Percentiles rank a stretch among this genome's conserved stretches.
phyloP scores from a whole-genome alignment of 202 grass and related monocot genomes.

The Digitaria exilis region DNA sequence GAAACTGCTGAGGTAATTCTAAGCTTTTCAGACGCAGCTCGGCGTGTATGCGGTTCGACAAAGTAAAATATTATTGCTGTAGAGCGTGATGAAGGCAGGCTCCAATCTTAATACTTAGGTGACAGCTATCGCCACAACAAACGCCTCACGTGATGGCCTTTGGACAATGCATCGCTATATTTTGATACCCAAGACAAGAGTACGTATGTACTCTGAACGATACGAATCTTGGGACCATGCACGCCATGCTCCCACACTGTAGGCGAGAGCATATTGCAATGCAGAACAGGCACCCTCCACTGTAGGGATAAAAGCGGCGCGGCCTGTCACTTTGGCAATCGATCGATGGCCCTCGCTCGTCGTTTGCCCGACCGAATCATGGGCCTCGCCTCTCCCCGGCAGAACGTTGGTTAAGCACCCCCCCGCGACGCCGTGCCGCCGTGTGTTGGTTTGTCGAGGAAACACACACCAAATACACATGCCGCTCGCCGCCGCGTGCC shows the following conservation, averaged over 20 bases:
- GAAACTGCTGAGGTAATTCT: background rate
- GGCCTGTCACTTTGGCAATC: slow-evolving; percentile 8
- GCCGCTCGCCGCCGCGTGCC: background rate
- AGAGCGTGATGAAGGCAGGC: background rate
- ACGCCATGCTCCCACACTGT: background rate
- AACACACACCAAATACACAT: background rate
- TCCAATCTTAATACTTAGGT: too few species aligned
- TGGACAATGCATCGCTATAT: background rate
- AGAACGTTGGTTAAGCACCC: slow-evolving; percentile 25
- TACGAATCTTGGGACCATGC: slow-evolving; percentile 11
- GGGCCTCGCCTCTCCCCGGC: slow-evolving; percentile 29
- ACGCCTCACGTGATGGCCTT: background rate
- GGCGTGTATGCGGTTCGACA: background rate
- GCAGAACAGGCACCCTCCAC: background rate
- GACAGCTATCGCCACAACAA: background rate
- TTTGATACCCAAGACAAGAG: background rate
- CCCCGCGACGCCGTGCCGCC: background rate
- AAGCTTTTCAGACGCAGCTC: background rate
- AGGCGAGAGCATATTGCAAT: slow-evolving; percentile 2
- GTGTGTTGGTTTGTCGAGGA: background rate
- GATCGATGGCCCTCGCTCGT: background rate
- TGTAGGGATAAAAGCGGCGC: slow-evolving; percentile 7
- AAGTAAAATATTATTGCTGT: background rate
- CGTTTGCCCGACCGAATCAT: slow-evolving; percentile 30
- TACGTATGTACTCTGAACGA: slow-evolving; percentile 4